A percentile compares a stretch with the other conserved stretches of the same genome.
phyloP scores from a whole-genome alignment of 163 green algal genomes.

The Scenedesmus sp. region DNA sequence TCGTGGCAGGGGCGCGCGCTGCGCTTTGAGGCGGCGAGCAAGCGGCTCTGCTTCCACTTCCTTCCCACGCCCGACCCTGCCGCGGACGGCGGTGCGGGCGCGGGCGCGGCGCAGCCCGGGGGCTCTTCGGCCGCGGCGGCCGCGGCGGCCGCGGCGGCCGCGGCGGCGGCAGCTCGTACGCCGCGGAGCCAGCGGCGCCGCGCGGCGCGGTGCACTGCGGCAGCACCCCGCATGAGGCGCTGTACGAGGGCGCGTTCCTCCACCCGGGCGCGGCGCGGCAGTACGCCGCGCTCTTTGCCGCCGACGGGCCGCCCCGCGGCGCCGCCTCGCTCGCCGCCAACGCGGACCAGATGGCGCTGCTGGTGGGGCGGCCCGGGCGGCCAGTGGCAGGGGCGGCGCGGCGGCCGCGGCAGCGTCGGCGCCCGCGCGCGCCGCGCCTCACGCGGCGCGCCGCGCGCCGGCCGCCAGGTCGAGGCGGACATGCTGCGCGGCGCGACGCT shows the following conservation, averaged over 20 bases:
- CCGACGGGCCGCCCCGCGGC: conserved; percentile 40
- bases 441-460: too few species aligned
- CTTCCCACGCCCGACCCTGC: neutral
- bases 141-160: too few species aligned
- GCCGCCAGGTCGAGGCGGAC: conserved; percentile 49
- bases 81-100: neutral
- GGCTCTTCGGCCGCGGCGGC: too few species aligned
- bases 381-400: too few species aligned
- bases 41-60: conserved; percentile 58
- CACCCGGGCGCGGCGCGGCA: conserved; percentile 43
- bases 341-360: neutral
- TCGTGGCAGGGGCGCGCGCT: conserved; percentile 34
- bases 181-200: neutral
- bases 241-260: conserved; percentile 62
- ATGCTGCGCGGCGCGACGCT: conserved; percentile 45
- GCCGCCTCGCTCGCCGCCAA: conserved; percentile 43
- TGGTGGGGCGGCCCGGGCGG: conserved; percentile 12
- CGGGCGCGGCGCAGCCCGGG: too few species aligned
- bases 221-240: conserved; percentile 52
- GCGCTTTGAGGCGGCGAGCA: conserved; percentile 53
- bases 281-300: conserved; percentile 41
- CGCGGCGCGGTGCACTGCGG: conserved; percentile 50
- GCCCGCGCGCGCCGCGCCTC: too few species aligned
- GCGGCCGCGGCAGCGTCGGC: too few species aligned
- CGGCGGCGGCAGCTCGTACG: neutral